Conservation (phyloP, 176 grass and related monocot genomes). For the Musa itinerans region DNA sequence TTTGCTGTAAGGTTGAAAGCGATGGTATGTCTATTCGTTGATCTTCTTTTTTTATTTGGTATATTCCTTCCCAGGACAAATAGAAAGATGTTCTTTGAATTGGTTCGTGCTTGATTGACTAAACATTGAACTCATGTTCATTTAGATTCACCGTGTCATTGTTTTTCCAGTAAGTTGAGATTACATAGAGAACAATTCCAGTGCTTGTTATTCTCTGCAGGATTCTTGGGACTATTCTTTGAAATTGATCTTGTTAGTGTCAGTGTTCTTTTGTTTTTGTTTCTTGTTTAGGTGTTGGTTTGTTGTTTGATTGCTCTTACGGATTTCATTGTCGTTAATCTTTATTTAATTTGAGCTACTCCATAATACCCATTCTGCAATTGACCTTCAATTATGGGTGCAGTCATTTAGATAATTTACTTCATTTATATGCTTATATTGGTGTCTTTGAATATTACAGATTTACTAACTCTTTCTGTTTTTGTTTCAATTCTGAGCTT, state of each 20-base stretch:
- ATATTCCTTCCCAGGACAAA: not conserved
- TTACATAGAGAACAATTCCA: not conserved
- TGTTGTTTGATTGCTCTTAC: no score
- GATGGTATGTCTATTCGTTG: constrained; percentile 32
- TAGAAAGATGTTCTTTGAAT: not conserved
- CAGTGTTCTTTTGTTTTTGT: no score
- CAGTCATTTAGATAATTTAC: no score
- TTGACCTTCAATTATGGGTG: no score
- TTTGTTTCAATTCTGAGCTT: no score
- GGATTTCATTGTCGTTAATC: no score
- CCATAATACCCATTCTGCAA: no score
- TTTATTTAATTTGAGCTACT: no score
- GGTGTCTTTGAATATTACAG: no score
- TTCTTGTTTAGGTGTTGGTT: no score
- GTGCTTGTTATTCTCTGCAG: not conserved
- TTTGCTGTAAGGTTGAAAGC: constrained; percentile 85
- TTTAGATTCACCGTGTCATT: not conserved
- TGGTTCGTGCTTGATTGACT: not conserved
- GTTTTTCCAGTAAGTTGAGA: not conserved
- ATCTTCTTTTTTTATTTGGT: not conserved
- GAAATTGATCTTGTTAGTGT: not conserved
- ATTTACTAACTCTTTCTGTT: no score
- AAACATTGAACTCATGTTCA: not conserved
- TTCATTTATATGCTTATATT: no score
- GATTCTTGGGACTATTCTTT: not conserved